phyloP scores from a whole-genome alignment of 2,329 filamentous ascomycete species.

The Passalora sequoiae region DNA sequence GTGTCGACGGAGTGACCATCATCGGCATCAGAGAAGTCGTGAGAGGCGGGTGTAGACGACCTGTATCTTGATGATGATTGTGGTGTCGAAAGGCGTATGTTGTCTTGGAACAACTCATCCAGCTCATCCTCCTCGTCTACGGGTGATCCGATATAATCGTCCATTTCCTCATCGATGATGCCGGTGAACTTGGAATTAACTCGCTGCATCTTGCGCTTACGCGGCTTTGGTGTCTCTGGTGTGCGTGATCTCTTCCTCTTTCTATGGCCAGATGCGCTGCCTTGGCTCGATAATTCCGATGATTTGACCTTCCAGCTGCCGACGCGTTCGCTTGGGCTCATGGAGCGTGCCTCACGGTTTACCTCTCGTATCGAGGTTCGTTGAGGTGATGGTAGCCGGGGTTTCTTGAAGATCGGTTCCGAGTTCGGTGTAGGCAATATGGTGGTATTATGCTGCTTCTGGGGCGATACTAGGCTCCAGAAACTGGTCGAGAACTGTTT shows the following conservation, averaged over 20 bases:
- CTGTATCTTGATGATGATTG: conserved; percentile 6
- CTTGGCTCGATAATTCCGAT: conserved; percentile 6
- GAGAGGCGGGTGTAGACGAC: conserved; percentile 8
- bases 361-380: conserved; percentile 16
- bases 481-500: conserved; percentile 35
- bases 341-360: conserved; percentile 23
- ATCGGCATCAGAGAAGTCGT: conserved; percentile 11
- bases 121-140: conserved; percentile 4
- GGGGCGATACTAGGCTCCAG: conserved; percentile 42
- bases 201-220: conserved; percentile 19
- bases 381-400: conserved; percentile 11
- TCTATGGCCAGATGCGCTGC: conserved; percentile 16
- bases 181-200: conserved; percentile 15
- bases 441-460: conserved; percentile 33
- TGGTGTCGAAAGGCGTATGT: conserved; percentile 9
- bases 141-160: conserved; percentile 1
- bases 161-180: conserved; percentile 9
- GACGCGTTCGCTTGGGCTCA: conserved; percentile 33
- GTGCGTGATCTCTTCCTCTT: conserved; percentile 18
- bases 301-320: conserved; percentile 22
- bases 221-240: conserved; percentile 10
- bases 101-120: not conserved
- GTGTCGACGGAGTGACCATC: conserved; percentile 23
- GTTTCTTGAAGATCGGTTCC: conserved; percentile 32
- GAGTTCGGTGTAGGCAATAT: conserved; percentile 12